phyloP scores from a whole-genome alignment of 306 rosid genomes.

The Gastrolobium bilobum region DNA sequence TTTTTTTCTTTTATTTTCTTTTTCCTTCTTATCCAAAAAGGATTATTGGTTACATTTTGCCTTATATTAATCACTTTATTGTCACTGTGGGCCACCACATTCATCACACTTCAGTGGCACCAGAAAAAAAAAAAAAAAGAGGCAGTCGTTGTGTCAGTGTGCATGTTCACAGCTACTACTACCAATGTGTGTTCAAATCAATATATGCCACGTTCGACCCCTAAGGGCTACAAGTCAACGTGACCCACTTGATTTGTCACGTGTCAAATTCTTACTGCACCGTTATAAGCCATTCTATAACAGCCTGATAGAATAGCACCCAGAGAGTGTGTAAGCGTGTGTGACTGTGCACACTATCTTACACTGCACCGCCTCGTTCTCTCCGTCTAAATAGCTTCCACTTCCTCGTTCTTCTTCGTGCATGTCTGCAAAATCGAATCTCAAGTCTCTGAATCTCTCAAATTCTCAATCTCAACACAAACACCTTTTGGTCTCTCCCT shows the following conservation, averaged over 20 bases:
- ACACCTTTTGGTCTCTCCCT: background rate
- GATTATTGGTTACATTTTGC: no score
- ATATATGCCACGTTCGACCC: background rate
- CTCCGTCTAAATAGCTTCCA: slow-evolving; percentile 40
- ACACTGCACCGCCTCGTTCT: slow-evolving; percentile 39
- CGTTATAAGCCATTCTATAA: background rate
- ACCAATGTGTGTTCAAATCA: background rate
- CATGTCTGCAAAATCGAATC: slow-evolving; percentile 42
- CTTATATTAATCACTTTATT: no score
- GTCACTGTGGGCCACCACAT: no score
- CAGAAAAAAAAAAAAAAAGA: no score
- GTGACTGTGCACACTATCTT: slow-evolving; percentile 34
- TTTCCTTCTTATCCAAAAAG: no score
- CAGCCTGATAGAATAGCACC: background rate
- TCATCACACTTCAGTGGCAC: no score
- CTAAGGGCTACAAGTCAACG: background rate
- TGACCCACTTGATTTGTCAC: background rate
- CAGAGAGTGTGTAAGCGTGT: background rate
- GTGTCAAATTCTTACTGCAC: slow-evolving; percentile 5
- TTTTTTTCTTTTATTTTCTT: no score
- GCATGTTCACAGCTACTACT: no score
- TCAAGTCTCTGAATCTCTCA: slow-evolving; percentile 19
- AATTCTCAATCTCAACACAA: background rate
- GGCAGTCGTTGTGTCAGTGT: no score
- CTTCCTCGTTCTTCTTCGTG: background rate